Percentiles rank a stretch among this genome's conserved stretches.
These are phyloP conservation scores for Candida silvatica DNA, from an alignment of 805 yeast genomes.

Conservation along the genomic window DNA sequence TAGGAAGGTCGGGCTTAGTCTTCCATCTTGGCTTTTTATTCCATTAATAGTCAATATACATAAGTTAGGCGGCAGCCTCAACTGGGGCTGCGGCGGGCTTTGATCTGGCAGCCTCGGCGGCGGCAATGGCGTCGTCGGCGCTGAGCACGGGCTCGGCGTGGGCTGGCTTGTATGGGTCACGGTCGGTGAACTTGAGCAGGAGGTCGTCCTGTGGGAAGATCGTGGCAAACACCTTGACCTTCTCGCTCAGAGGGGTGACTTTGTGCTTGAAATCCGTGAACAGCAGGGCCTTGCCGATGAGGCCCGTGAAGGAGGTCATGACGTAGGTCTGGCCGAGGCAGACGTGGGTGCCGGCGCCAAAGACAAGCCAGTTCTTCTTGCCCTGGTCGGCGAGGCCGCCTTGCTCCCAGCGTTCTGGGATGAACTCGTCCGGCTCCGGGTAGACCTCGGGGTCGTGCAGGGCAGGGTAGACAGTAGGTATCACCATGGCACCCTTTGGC, in stretches of 20 bases:
- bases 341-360: constrained; percentile 95
- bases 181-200: constrained; percentile 59
- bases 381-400: constrained; percentile 70
- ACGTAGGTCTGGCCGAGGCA: constrained; percentile 95
- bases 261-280: constrained; percentile 74
- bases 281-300: constrained; percentile 87
- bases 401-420: constrained; percentile 92
- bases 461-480: constrained; percentile 93
- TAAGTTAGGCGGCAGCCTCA: neutral
- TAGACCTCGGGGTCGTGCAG: constrained; percentile 96
- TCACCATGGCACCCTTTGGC: constrained; percentile 96
- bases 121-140: too few relatives aligned
- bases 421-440: constrained; percentile 87
- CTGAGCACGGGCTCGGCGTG: constrained; percentile 28
- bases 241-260: constrained; percentile 78
- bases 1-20: too few relatives aligned
- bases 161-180: constrained; percentile 27
- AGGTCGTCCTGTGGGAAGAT: constrained; percentile 97
- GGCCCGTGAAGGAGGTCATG: constrained; percentile 76
- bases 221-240: constrained; percentile 94
- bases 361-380: constrained; percentile 90
- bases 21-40: too few relatives aligned
- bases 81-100: too few relatives aligned
- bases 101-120: too few relatives aligned
- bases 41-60: neutral